phyloP scores from a whole-genome alignment of 352 stramenopile species.

The Aphanomyces euteiches region DNA sequence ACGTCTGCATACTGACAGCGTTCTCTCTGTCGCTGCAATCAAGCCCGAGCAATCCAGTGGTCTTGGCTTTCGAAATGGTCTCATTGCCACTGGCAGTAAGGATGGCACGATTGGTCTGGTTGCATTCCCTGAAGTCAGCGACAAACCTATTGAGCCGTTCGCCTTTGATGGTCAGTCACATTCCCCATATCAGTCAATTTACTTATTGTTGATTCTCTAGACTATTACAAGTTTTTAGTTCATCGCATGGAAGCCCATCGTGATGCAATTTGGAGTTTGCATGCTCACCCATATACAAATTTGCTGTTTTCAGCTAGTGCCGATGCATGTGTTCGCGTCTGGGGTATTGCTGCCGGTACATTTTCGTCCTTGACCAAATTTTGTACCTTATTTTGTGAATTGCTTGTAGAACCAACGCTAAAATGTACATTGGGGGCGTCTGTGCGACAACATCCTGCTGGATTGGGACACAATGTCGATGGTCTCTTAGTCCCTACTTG shows the following conservation, averaged over 20 bases:
- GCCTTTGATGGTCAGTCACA: conserved; percentile 14
- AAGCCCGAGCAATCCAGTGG: conserved; percentile 70
- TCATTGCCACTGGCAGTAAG: conserved; percentile 68
- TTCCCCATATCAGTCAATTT: neutral
- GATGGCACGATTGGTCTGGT: conserved; percentile 70
- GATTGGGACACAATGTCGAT: conserved; percentile 22
- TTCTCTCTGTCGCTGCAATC: conserved; percentile 69
- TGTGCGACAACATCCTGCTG: conserved; percentile 23
- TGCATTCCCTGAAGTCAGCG: conserved; percentile 42
- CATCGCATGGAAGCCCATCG: conserved; percentile 75
- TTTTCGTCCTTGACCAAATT: neutral
- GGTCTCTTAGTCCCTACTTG: conserved; percentile 28
- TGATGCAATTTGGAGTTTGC: conserved; percentile 77
- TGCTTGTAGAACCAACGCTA: conserved; percentile 52
- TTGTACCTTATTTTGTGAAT: conserved; percentile 1
- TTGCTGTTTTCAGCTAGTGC: conserved; percentile 75
- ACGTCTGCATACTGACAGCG: conserved; percentile 65
- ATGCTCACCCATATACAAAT: conserved; percentile 77
- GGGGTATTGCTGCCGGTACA: conserved; percentile 69
- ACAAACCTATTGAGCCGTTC: conserved; percentile 18
- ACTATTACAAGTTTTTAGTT: conserved; percentile 68
- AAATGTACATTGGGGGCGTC: conserved; percentile 59
- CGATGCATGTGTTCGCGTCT: conserved; percentile 74
- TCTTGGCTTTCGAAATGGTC: conserved; percentile 44
- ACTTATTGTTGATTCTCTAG: conserved; percentile 30